These are phyloP conservation scores for Botryotinia calthae DNA, from an alignment of 2,329 filamentous ascomycete genomes.

Conservation along the genomic window DNA sequence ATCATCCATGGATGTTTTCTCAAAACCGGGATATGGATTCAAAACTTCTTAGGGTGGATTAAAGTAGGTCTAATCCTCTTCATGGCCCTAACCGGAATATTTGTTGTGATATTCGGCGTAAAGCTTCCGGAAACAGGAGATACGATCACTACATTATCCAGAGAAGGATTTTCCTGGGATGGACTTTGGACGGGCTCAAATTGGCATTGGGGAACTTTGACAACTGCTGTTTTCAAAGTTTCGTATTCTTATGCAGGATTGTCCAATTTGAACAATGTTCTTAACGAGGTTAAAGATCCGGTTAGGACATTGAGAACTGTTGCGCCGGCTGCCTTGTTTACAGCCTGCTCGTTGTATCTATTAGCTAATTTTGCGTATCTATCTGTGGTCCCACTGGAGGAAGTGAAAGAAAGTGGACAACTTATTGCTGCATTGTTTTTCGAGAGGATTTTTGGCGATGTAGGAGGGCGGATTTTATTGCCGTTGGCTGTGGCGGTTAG, in stretches of 20 bases:
- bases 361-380: slow-evolving; percentile 61
- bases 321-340: slow-evolving; percentile 51
- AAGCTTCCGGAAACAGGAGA: slow-evolving; percentile 32
- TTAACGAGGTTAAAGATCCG: slow-evolving; percentile 58
- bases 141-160: slow-evolving; percentile 14
- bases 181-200: slow-evolving; percentile 61
- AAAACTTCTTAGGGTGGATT: slow-evolving; percentile 61
- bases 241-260: slow-evolving; percentile 55
- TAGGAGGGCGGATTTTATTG: slow-evolving; percentile 44
- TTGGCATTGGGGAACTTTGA: slow-evolving; percentile 66
- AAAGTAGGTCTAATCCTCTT: slow-evolving; percentile 60
- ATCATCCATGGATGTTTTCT: slow-evolving; percentile 59
- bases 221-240: slow-evolving; percentile 54
- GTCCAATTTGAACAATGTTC: slow-evolving; percentile 53
- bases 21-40: slow-evolving; percentile 55
- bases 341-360: slow-evolving; percentile 55
- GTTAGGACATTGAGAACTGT: slow-evolving; percentile 56
- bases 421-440: slow-evolving; percentile 58
- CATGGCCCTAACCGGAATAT: slow-evolving; percentile 60
- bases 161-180: slow-evolving; percentile 43
- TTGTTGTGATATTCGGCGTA: slow-evolving; percentile 51
- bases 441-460: slow-evolving; percentile 50
- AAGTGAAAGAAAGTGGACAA: slow-evolving; percentile 53
- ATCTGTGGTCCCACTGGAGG: slow-evolving; percentile 53
- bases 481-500: slow-evolving; percentile 48